A percentile compares a stretch with the other conserved stretches of the same genome.
Conservation (phyloP, 306 rosid genomes). For the Alnus rubra region DNA sequence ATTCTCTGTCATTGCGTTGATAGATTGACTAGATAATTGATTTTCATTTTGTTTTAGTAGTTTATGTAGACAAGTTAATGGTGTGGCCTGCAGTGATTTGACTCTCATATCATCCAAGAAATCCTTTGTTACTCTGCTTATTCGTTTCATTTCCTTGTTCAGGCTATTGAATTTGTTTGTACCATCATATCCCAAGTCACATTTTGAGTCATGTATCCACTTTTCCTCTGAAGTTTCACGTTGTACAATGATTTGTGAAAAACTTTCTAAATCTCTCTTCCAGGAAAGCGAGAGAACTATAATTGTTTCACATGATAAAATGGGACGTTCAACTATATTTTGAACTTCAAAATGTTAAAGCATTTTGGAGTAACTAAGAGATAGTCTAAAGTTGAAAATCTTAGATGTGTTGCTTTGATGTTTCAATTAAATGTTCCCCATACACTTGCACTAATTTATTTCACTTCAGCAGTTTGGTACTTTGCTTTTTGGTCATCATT, state of each 20-base stretch:
- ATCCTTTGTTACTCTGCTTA: background rate
- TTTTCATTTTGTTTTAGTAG: background rate
- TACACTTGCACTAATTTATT: no score
- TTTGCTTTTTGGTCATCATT: background rate
- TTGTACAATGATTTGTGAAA: background rate
- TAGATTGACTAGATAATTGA: background rate
- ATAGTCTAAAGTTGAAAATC: background rate
- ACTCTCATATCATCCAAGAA: background rate
- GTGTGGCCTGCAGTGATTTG: background rate
- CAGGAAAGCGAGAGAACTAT: background rate
- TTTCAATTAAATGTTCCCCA: background rate
- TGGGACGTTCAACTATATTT: background rate
- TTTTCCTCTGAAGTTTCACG: background rate
- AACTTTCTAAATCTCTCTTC: background rate
- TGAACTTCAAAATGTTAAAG: background rate
- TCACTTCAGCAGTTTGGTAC: background rate
- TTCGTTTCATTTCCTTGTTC: slow-evolving; percentile 1
- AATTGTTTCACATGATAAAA: background rate
- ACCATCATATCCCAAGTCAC: background rate
- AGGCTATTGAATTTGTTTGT: background rate
- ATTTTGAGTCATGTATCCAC: background rate
- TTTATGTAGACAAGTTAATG: background rate
- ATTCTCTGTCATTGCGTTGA: background rate
- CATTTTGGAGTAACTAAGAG: background rate
- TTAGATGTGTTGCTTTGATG: background rate